phyloP scores from a whole-genome alignment of 257 asterid genomes.

The Coffea eugenioides region DNA sequence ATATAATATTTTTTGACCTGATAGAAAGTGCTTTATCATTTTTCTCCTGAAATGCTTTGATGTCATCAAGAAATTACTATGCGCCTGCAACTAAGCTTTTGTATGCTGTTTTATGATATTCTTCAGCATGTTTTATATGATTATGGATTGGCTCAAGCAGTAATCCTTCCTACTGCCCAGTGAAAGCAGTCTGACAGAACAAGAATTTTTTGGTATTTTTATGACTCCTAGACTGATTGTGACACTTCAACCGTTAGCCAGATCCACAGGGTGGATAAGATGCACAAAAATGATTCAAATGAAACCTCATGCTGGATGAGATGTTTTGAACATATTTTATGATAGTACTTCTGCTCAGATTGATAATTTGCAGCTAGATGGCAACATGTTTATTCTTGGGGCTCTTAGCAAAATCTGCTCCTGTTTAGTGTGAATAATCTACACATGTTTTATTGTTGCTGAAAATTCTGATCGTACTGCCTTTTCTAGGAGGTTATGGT shows the following conservation, averaged over 20 bases:
- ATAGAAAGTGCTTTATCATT: neutral
- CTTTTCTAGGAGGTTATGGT: conserved; percentile 34
- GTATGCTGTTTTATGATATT: neutral
- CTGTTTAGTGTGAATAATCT: neutral
- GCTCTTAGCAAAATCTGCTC: neutral
- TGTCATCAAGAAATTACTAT: neutral
- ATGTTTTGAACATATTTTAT: neutral
- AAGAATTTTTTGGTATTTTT: neutral
- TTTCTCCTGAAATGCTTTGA: neutral
- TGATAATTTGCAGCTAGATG: neutral
- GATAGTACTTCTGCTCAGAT: neutral
- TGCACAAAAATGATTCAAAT: neutral
- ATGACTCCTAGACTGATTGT: neutral
- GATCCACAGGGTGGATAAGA: neutral
- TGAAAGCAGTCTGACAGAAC: neutral
- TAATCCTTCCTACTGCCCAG: neutral
- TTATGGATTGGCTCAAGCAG: neutral
- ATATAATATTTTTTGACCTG: neutral
- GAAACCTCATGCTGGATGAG: neutral
- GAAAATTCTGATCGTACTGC: neutral
- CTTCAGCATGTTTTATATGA: neutral
- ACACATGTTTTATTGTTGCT: neutral
- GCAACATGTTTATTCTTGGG: neutral
- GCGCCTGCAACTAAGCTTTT: neutral
- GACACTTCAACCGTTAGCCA: neutral